A percentile compares a stretch with the other conserved stretches of the same genome.
These are phyloP conservation scores for Westerdykella sp. DNA, from an alignment of 2,329 filamentous ascomycete species.

Conservation along the genomic window DNA sequence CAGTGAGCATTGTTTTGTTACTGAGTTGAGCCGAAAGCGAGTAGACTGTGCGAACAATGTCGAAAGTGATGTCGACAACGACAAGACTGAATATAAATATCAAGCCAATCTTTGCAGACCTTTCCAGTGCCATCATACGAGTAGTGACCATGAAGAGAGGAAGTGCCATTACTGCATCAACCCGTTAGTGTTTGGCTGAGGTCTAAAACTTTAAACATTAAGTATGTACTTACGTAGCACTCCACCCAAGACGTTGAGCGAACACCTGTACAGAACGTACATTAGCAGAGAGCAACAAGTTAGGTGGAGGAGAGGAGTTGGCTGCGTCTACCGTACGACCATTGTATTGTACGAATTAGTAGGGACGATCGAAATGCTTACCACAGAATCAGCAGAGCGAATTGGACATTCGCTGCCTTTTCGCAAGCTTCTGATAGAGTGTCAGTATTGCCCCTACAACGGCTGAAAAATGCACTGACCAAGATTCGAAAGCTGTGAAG, in stretches of 20 bases:
- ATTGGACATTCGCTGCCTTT: background rate
- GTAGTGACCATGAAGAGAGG: slow-evolving; percentile 2
- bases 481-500: slow-evolving; percentile 1
- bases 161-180: slow-evolving; percentile 1
- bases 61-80: slow-evolving; percentile 3
- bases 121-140: slow-evolving; percentile 4
- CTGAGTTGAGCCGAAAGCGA: background rate
- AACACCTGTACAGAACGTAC: slow-evolving; percentile 1
- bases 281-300: too few relatives aligned
- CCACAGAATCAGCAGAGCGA: background rate
- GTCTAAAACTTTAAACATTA: background rate
- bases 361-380: background rate
- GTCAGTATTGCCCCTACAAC: background rate
- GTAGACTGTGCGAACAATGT: slow-evolving; percentile 5
- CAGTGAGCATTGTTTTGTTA: background rate
- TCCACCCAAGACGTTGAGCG: slow-evolving; percentile 3
- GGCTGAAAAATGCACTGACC: background rate
- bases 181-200: background rate
- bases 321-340: too few relatives aligned
- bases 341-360: too few relatives aligned
- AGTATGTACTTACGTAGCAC: slow-evolving; percentile 1
- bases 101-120: slow-evolving; percentile 2
- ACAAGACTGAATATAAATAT: slow-evolving; percentile 7
- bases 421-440: background rate
- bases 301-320: too few relatives aligned